A percentile compares a stretch with the other conserved stretches of the same genome.
Conservation (phyloP, 2,329 filamentous ascomycete species). For the Arachnomyces sp. region DNA sequence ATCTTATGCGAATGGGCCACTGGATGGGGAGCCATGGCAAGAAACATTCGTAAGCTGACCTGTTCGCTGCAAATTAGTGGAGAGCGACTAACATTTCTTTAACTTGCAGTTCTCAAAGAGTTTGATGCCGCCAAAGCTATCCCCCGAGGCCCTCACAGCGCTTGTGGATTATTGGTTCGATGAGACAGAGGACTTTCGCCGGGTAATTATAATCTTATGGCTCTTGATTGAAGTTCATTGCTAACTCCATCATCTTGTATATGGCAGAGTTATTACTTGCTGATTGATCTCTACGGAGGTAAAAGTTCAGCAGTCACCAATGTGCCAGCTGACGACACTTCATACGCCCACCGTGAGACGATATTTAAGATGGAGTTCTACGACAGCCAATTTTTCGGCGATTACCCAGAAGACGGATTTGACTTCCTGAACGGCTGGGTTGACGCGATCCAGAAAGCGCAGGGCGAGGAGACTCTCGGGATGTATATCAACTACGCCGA, state of each 20-base stretch:
- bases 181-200: no score
- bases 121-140: constrained; percentile 2
- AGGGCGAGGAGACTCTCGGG: constrained; percentile 31
- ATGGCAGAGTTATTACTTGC: constrained; percentile 44
- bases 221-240: no score
- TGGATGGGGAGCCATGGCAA: not conserved
- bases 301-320: constrained; percentile 41
- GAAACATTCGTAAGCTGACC: constrained; percentile 1
- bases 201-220: not conserved
- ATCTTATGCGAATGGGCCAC: not conserved
- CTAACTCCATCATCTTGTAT: no score
- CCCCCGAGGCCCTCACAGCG: not conserved
- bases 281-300: constrained; percentile 53
- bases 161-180: constrained; percentile 1
- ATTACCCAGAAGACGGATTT: constrained; percentile 15
- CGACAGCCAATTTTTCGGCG: constrained; percentile 33
- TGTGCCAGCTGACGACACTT: constrained; percentile 43
- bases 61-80: not conserved
- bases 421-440: constrained; percentile 41
- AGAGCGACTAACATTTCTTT: no score
- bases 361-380: constrained; percentile 54
- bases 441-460: constrained; percentile 33
- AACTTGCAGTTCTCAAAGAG: constrained; percentile 4
- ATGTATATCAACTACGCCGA: constrained; percentile 55
- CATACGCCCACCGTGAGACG: constrained; percentile 54